These are phyloP conservation scores for Epichloe uncinata DNA, from an alignment of 2,329 filamentous ascomycete species.

Conservation along the genomic window DNA sequence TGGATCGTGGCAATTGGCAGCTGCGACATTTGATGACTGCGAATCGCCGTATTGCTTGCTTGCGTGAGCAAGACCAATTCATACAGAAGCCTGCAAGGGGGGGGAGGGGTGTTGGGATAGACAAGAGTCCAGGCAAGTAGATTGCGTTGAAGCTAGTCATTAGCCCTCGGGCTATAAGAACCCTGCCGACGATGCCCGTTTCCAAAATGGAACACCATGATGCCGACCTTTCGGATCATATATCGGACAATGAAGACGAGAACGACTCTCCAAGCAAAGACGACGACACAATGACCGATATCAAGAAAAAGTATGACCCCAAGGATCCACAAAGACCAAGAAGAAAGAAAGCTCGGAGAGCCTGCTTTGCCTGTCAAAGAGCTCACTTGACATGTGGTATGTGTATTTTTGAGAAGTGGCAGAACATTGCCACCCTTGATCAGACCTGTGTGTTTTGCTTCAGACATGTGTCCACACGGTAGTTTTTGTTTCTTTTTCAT, in stretches of 20 bases:
- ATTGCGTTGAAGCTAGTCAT: not conserved
- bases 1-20: slow-evolving; percentile 6
- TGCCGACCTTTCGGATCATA: slow-evolving; percentile 42
- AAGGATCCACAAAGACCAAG: slow-evolving; percentile 85
- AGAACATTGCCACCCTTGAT: too few species aligned
- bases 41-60: slow-evolving; percentile 18
- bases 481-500: too few species aligned
- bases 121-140: not conserved
- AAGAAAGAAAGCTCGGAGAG: slow-evolving; percentile 89
- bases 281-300: slow-evolving; percentile 37
- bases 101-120: not conserved
- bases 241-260: slow-evolving; percentile 48
- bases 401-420: slow-evolving; percentile 24
- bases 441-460: not conserved
- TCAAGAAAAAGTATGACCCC: slow-evolving; percentile 59
- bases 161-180: slow-evolving; percentile 28
- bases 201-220: slow-evolving; percentile 38
- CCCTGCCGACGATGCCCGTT: slow-evolving; percentile 37
- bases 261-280: slow-evolving; percentile 32
- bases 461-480: not conserved
- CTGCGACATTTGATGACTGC: slow-evolving; percentile 1
- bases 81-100: slow-evolving; percentile 2
- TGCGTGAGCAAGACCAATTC: slow-evolving; percentile 7
- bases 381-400: slow-evolving; percentile 97
- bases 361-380: slow-evolving; percentile 92